These are phyloP conservation scores for Zea mays DNA, from an alignment of 176 grass and related monocot genomes.

Conservation along the genomic window Zm-B73-REFERENCE-NAM-5.0 NC_050102.1:152891501-152892000, in stretches of 20 bases:
- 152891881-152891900: neutral
- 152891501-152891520: constrained; percentile 63
- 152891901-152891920: neutral
- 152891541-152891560: constrained; percentile 96
- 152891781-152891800: constrained; percentile 1
- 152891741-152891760: neutral
- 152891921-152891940: neutral
- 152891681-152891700: neutral
- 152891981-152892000: constrained; percentile 16
- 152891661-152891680: neutral
- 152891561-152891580: constrained; percentile 85
- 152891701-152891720: neutral
- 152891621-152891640: neutral
- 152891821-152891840: constrained; percentile 75
- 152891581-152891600: neutral
- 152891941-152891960: neutral
- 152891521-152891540: constrained; percentile 75
- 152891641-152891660: neutral
- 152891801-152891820: constrained; percentile 61
- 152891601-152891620: neutral
- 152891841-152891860: constrained; percentile 77
- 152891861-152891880: constrained; percentile 57
- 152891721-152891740: neutral
- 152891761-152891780: neutral
- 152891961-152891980: neutral